Evolutionary conservation across 768 basidiomycete species (phyloP), one percentile per base, ranked within the genome.

Genomic region (Fibroporia radiculosa): DNA sequence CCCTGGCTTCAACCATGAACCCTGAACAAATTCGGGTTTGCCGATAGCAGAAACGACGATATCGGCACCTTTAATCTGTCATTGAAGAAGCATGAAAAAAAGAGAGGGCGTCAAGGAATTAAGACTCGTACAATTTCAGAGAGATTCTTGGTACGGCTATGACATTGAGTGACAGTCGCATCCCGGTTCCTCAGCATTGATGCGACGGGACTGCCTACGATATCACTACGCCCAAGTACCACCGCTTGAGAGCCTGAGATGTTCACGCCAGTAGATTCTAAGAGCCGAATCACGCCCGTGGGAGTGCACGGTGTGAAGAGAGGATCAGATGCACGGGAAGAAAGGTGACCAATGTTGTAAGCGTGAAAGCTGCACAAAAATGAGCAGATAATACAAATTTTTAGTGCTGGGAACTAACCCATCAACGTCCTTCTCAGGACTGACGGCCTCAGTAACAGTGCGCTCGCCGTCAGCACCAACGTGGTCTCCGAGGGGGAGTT

Each of bases 31-130:
- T 59, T 92, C 82, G 19, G 96, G 66, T 66, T 87, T 82, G 29
- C 96, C 96, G 49, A 98, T 95, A n/a, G 96, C 96, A 44, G 90
- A 81, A n/a, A 99, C 82, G 20, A 99, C 66, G 51, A 98, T 84
- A 61, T 99, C 96, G 24, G 95, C 93, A 47, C 69, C 72, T 64
- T 77, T 83, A 49, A 97, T 69, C 91, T 93, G 31, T 45, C 37
- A n/a, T n/a, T n/a, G n/a, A n/a, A n/a, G n/a, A 38, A 12, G n/a
- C n/a, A n/a, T n/a, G n/a, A n/a, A n/a, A 23, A 22, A 26, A 31
- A 33, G 1, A 24, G 44, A 18, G 6, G 28, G 14, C 13, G 14
- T 22, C 11, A 12, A 16, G 19, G 45, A 11, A 11, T n/a, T n/a
- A 34, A 19, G 28, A 18, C 25, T 20, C 84, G 50, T 59, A 92